These are phyloP conservation scores for Camellia lanceoleosa DNA, from an alignment of 148 eudicot genomes.

Conservation along the genomic window DNA sequence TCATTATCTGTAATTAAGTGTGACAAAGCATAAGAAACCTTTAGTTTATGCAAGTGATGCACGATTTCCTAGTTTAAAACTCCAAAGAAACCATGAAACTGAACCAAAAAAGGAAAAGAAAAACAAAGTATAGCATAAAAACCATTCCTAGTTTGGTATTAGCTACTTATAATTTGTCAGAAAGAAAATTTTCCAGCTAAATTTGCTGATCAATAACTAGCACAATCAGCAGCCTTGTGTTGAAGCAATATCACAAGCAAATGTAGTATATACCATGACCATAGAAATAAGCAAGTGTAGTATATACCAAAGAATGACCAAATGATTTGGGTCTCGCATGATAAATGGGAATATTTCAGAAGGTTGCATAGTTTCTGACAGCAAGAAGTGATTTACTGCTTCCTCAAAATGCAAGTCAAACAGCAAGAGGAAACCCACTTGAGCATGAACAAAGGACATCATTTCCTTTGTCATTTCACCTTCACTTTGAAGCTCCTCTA, in stretches of 20 bases:
- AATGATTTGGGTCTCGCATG: conserved; percentile 94
- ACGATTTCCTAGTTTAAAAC: too few species aligned
- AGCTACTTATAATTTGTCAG: too few species aligned
- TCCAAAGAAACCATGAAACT: too few species aligned
- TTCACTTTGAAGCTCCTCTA: conserved; percentile 80
- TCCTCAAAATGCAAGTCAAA: conserved; percentile 94
- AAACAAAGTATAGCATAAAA: too few species aligned
- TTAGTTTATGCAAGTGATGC: too few species aligned
- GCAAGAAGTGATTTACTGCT: conserved; percentile 92
- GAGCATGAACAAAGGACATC: conserved; percentile 90
- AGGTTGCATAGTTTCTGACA: conserved; percentile 88
- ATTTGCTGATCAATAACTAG: too few species aligned
- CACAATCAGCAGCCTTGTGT: too few species aligned
- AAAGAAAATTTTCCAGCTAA: too few species aligned
- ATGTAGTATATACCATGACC: background rate
- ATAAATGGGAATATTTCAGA: conserved; percentile 96
- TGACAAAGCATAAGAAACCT: too few species aligned
- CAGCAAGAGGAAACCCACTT: conserved; percentile 90
- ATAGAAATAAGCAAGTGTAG: conserved; percentile 10
- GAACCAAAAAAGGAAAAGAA: too few species aligned
- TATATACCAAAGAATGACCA: conserved; percentile 95
- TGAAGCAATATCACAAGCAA: conserved; percentile 2
- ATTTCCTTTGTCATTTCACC: conserved; percentile 81
- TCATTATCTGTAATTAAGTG: too few species aligned
- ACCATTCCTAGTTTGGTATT: too few species aligned